These are phyloP conservation scores for Candida anutae DNA, from an alignment of 1,139 yeast species.

Conservation along the genomic window DNA sequence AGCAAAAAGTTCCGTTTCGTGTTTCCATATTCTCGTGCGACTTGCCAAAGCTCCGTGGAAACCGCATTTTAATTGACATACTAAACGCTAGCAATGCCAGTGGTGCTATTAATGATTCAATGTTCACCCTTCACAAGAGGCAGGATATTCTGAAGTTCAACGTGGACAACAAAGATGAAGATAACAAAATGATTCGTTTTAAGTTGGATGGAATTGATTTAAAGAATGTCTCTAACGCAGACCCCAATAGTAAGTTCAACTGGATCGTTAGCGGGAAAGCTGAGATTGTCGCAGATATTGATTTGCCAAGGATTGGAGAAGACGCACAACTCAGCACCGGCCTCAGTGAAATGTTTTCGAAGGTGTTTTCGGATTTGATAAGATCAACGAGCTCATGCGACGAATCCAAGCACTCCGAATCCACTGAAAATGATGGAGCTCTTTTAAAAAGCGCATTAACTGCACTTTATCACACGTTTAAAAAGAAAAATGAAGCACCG, in stretches of 20 bases:
- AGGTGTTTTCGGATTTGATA: conserved; percentile 21
- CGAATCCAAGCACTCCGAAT: conserved; percentile 3
- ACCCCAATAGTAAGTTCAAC: conserved; percentile 44
- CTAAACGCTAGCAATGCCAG: conserved; percentile 63
- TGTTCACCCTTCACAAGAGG: conserved; percentile 64
- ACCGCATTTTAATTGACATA: conserved; percentile 54
- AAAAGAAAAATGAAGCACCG: conserved; percentile 8
- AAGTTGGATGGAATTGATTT: conserved; percentile 60
- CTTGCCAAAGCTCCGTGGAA: conserved; percentile 50
- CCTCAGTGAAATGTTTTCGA: conserved; percentile 19
- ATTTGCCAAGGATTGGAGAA: conserved; percentile 42
- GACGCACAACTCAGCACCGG: conserved; percentile 18
- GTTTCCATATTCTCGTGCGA: conserved; percentile 60
- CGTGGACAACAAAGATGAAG: conserved; percentile 20
- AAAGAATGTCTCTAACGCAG: conserved; percentile 28
- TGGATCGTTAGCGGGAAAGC: conserved; percentile 69
- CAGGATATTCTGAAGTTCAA: conserved; percentile 20
- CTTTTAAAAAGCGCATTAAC: conserved; percentile 36
- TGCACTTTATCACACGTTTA: conserved; percentile 38
- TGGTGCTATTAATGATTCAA: conserved; percentile 66
- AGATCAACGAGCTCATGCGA: conserved; percentile 10
- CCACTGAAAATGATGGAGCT: conserved; percentile 14
- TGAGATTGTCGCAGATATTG: conserved; percentile 62
- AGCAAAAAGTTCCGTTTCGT: conserved; percentile 30
- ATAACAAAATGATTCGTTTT: conserved; percentile 45